Evolutionary conservation across 2,329 filamentous ascomycete species (phyloP).

Genomic region (Trichoderma afroharzianum): DNA sequence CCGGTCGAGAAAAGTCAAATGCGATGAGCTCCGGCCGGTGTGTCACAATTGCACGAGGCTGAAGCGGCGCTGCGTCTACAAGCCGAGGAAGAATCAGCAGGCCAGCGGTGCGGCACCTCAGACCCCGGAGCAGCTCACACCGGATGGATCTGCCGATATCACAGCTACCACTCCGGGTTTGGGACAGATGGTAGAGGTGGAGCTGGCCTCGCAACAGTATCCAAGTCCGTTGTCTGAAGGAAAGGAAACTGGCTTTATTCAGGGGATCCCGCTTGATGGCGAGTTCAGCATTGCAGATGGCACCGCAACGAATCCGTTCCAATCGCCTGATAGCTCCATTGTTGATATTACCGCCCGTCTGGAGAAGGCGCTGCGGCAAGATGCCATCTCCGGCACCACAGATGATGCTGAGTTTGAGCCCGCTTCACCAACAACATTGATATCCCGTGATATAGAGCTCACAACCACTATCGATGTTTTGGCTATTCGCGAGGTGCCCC

Average conservation of each 20-base stretch:
- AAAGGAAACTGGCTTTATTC: background rate
- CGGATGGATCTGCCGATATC: background rate
- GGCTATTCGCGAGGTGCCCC: slow-evolving; percentile 6
- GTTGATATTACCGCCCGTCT: background rate
- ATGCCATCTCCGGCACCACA: background rate
- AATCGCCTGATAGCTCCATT: background rate
- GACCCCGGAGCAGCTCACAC: background rate
- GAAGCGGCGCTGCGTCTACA: slow-evolving; percentile 19
- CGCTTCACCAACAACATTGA: slow-evolving; percentile 17
- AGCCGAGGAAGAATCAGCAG: slow-evolving; percentile 11
- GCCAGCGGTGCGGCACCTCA: background rate
- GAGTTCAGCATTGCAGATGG: background rate
- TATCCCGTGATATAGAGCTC: slow-evolving; percentile 24
- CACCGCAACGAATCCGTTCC: background rate
- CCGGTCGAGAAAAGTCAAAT: slow-evolving; percentile 23
- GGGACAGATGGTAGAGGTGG: background rate
- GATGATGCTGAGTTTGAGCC: background rate
- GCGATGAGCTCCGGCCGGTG: slow-evolving; percentile 20
- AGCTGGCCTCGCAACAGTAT: background rate
- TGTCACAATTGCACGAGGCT: slow-evolving; percentile 22
- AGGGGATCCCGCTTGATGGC: background rate
- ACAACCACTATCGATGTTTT: slow-evolving; percentile 23
- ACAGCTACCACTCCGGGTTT: background rate
- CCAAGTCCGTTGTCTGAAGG: background rate
- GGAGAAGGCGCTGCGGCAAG: background rate